Percentiles rank a stretch among this genome's conserved stretches.
phyloP scores from a whole-genome alignment of 345 rosid genomes.

The Lagerstroemia speciosa region DNA sequence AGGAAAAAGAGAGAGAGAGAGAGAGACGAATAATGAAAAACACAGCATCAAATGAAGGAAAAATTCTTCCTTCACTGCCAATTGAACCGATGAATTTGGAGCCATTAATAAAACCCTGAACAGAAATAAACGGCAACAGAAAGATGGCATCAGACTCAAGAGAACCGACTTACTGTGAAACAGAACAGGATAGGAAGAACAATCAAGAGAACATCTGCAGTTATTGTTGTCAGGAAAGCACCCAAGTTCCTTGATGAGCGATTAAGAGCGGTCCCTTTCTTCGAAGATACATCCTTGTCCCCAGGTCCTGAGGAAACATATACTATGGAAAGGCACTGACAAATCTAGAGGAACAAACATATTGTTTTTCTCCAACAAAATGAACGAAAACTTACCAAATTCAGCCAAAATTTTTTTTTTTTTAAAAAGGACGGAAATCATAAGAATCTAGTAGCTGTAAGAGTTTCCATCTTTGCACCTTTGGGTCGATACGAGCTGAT shows the following conservation, averaged over 20 bases:
- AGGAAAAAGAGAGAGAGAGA: no score
- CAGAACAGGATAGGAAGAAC: constrained; percentile 52
- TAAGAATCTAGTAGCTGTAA: background rate
- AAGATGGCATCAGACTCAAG: no score
- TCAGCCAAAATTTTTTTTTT: background rate
- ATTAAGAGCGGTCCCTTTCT: constrained; percentile 35
- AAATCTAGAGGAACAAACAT: background rate
- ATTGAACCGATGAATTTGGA: background rate
- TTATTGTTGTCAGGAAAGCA: constrained; percentile 28
- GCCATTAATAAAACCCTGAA: no score
- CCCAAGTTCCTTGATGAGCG: constrained; percentile 33
- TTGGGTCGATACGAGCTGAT: constrained; percentile 17
- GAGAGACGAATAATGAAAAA: background rate
- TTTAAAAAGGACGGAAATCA: no score
- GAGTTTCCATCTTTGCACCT: constrained; percentile 18
- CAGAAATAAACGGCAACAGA: constrained; percentile 18
- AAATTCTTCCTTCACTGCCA: no score
- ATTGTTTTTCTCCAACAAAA: background rate
- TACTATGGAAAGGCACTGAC: background rate
- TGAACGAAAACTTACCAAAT: no score
- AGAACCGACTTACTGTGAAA: constrained; percentile 55
- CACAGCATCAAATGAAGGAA: background rate
- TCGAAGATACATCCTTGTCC: constrained; percentile 14
- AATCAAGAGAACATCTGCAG: constrained; percentile 57
- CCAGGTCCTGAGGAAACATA: constrained; percentile 14